Evolutionary conservation across 345 rosid genomes (phyloP).

Genomic region (Psidium friedrichsthalianum): DNA sequence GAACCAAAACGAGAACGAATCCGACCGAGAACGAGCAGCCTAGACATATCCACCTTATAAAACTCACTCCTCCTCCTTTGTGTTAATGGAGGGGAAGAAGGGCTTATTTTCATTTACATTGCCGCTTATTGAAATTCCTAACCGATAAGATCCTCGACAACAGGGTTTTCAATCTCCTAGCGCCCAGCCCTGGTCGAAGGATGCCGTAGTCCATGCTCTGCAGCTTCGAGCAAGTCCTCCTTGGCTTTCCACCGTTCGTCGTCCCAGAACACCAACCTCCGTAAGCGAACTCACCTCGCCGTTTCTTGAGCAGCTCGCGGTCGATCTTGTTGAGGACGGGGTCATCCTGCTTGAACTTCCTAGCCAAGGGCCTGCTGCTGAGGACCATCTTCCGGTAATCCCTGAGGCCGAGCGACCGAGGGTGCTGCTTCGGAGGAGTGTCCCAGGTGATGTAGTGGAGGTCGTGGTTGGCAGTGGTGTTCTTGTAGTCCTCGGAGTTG

Average conservation of each 20-base stretch:
- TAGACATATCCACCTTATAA: neutral
- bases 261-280: conserved; percentile 49
- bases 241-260: neutral
- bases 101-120: conserved; percentile 37
- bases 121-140: conserved; percentile 43
- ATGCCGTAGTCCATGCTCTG: conserved; percentile 23
- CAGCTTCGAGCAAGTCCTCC: conserved; percentile 18
- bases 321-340: conserved; percentile 71
- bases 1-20: neutral
- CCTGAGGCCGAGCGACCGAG: conserved; percentile 41
- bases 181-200: conserved; percentile 65
- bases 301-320: conserved; percentile 48
- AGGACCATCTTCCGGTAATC: conserved; percentile 62
- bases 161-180: conserved; percentile 53
- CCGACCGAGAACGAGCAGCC: neutral
- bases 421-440: conserved; percentile 94
- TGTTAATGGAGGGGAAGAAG: neutral
- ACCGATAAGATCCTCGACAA: conserved; percentile 35
- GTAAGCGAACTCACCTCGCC: conserved; percentile 15
- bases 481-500: conserved; percentile 70
- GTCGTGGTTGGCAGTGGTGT: conserved; percentile 79
- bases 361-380: conserved; percentile 74
- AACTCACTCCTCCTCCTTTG: neutral
- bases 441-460: conserved; percentile 92
- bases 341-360: conserved; percentile 71